Base-by-base conservation (phyloP, 192 early-diverging fungal species). In the Entomortierella beljakovae region DNA sequence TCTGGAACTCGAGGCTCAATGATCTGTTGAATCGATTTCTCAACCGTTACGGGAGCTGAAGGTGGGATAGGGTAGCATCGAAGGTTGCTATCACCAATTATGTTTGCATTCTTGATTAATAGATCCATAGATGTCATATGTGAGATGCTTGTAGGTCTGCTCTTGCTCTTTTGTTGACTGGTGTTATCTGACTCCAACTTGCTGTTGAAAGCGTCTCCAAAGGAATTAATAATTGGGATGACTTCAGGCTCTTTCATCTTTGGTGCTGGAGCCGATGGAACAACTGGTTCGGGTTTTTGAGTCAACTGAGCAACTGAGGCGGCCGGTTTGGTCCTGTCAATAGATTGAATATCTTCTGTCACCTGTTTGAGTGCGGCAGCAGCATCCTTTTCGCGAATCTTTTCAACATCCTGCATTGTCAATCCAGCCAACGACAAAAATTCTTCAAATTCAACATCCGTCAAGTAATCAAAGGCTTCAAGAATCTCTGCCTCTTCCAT, bases 71-170 rank as follows among this genome's bases (percentile, higher is more conserved):
- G 70, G 35, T 79, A 79, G 62, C 75, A 79, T 53, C 75, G 66
- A 23, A 79, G 50, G 49, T 79, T 70, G 56, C 68, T 70, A 51
- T 79, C 75, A 16, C 75, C 67, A 23, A 79, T 70, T 34, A 70
- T 68, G 2, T 46, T 64, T 7, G 68, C 52, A 25, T 79, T 56
- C 56, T 70, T 79, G 38, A 79, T n/a, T 32, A 79, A 16, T 16
- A 70, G 49, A 8, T 79, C 75, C 75, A 79, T 79, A 4, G 75
- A 79, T 0, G 50, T 79, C 75, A 79, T 79, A 18, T 79, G 66
- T 8, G 62, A 57, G 4, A 70, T 63, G 26, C 61, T 79, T 8
- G 35, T 51, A 0, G 50, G 57, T 11, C 62, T 38, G 8, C 46
- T 29, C 57, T 61, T 38, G 0, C 68, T 25, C 35, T 26, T 43